Base-by-base conservation (phyloP, 176 grass and related monocot genomes). In the Cenchrus fungigraminus region DNA sequence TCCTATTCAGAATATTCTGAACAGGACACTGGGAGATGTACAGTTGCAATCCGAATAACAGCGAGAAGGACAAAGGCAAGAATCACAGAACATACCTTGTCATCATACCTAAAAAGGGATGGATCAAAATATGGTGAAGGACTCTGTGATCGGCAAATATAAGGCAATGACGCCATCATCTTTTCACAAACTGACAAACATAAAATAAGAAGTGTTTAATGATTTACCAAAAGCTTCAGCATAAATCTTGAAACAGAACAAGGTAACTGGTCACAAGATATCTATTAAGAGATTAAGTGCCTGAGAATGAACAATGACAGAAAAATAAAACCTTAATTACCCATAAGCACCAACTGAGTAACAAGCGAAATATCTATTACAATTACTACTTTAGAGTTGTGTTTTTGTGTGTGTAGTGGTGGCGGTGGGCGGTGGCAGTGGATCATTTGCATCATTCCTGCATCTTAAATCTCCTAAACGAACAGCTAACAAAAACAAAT, bases 91-190 rank as follows among this genome's bases (percentile, higher is more conserved):
- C 87, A 69, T 74, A 98, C 96, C 96, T 98, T 98, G 75, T 95
- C 96, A 83, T 98, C 96, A 86, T 98, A 98, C 50, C 93, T 94
- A 92, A 98, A 98, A 70, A 98, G 90, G 9, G 93, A 98, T 25
- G 95, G 74, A 53, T 98, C 96, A 82, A 98, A 95, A 72, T 95
- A 98, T 25, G 96, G 96, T 58, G 96, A 98, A 86, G 96, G 96
- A 83, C 93, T 98, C 76, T 95, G 96, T 31, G 91, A 95, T 71
- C 95, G 96, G 87, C 96, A 98, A 55, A 87, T 91, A 75, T 95
- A 95, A 46, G 96, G 96, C 66, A 98, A 80, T 32, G 91, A 90
- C 1, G 45, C 65, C 93, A 98, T 92, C 88, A 98, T 98, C 79
- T 98, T 98, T 94, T 98, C 78, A 91, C 93, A 77, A 92, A 95